Evolutionary conservation across 305 asterid genomes (phyloP), one percentile per base, ranked within the genome.

Genomic region (Rubia balearica): DNA sequence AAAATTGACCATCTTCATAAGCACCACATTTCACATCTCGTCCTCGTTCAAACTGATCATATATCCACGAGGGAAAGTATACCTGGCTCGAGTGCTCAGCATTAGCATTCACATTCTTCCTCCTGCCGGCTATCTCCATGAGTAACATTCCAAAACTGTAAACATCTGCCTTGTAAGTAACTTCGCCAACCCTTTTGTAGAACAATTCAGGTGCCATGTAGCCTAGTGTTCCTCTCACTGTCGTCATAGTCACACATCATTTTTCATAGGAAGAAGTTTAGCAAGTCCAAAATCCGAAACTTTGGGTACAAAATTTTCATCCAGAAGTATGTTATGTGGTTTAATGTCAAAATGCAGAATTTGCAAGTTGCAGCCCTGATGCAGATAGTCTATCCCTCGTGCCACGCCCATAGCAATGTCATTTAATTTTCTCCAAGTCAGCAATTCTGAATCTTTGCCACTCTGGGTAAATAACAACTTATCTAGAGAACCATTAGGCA

Each of bases 301-400:
- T 22, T 22, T 59, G 14, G 64, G 40, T 8, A 59, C 36, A 0
- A 59, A 9, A 3, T 59, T 59, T 24, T 59, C 64, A 59, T 59
- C 64, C 27, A 59, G 14, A 21, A 59, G 14, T 59, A 59, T 59
- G 30, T 59, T 59, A 21, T 59, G 64, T 7, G 64, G 64, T 11
- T 59, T 59, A 40, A 59, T 59, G 64, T 59, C 64, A 5, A 59
- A 59, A 24, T 59, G 64, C 38, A 59, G 16, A 59, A 59, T 59
- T 59, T 59, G 64, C 64, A 59, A 24, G 10, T 59, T 8, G 36
- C 64, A 59, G 12, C 64, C 64, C 7, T 22, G 38, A 22, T 59
- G 64, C 16, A 59, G 30, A 22, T 59, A 59, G 14, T 24, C 38
- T 5, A 59, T 21, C 6, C 64, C 64, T 24, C 36, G 40, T 59